Conservation (phyloP, 1,139 yeast species). For the Diutina rugosa region DNA sequence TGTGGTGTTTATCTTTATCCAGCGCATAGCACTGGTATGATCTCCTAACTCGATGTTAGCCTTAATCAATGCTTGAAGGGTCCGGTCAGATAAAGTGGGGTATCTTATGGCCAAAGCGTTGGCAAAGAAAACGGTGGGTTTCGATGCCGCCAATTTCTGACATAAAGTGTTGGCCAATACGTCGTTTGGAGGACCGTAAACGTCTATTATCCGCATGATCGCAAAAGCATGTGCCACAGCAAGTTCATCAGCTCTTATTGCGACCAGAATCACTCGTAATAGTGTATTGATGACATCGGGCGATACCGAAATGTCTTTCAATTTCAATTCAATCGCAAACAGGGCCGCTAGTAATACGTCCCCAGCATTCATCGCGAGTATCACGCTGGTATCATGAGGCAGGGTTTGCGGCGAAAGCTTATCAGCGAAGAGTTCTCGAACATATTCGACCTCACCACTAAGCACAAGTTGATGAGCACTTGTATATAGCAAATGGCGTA, state of each 20-base stretch:
- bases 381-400: neutral
- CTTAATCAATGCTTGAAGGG: neutral
- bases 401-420: neutral
- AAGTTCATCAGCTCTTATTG: neutral
- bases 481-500: neutral
- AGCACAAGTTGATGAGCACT: neutral
- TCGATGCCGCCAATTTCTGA: neutral
- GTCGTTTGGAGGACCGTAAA: neutral
- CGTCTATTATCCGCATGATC: neutral
- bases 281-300: neutral
- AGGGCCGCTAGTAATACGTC: neutral
- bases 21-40: neutral
- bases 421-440: neutral
- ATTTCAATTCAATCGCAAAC: neutral
- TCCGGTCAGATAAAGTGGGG: neutral
- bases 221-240: neutral
- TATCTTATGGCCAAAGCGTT: neutral
- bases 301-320: neutral
- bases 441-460: neutral
- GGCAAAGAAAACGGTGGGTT: neutral
- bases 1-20: neutral
- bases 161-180: neutral
- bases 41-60: neutral
- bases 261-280: neutral
- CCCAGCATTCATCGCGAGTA: neutral